These are phyloP conservation scores for Penicillium crustosum DNA, from an alignment of 2,329 filamentous ascomycete species.

Conservation along the genomic window DNA sequence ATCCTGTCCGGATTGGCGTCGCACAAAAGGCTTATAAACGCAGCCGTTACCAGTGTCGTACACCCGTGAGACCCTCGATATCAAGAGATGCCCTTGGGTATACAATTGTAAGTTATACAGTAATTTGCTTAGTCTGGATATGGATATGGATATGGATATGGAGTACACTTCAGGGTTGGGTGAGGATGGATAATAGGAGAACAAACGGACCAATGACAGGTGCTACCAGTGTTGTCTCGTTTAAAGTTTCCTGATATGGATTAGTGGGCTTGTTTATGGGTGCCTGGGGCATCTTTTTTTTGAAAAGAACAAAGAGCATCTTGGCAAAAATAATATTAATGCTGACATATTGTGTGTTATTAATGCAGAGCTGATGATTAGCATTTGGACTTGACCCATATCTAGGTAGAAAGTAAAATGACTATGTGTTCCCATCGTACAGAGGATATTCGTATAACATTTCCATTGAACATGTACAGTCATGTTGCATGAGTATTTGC, in stretches of 20 bases:
- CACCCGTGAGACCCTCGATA: not conserved
- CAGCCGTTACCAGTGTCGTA: slow-evolving; percentile 4
- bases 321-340: not conserved
- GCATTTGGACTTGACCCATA: not conserved
- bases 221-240: not conserved
- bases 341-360: not conserved
- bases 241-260: not conserved
- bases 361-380: not conserved
- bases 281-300: not conserved
- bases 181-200: not conserved
- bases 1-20: not conserved
- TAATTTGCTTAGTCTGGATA: not conserved
- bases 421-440: not conserved
- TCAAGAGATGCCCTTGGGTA: not conserved
- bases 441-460: not conserved
- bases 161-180: too few relatives aligned
- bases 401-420: not conserved
- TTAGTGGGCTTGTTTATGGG: not conserved
- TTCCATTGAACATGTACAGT: not conserved
- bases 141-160: not conserved
- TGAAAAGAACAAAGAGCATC: not conserved
- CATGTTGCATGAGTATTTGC: too few relatives aligned
- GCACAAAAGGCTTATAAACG: slow-evolving; percentile 5
- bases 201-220: not conserved
- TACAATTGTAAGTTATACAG: not conserved